These are phyloP conservation scores for Gnomoniopsis smithogilvyi DNA, from an alignment of 2,329 filamentous ascomycete genomes.

Conservation along the genomic window DNA sequence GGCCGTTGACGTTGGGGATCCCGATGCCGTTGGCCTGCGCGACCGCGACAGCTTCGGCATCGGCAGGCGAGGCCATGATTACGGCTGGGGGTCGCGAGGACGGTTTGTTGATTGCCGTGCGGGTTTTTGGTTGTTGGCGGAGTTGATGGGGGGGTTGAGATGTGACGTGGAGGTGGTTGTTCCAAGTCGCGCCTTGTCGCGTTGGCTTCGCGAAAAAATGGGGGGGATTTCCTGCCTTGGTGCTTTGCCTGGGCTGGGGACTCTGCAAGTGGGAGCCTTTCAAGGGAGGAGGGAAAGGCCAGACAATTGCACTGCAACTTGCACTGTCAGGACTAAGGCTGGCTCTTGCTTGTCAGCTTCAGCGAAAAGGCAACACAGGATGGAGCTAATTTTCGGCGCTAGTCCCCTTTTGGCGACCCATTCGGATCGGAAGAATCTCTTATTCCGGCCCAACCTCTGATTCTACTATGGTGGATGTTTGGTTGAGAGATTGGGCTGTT, in stretches of 20 bases:
- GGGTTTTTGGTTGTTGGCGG: background rate
- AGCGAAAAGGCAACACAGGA: slow-evolving; percentile 4
- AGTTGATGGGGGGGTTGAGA: background rate
- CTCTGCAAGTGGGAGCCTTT: background rate
- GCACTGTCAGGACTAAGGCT: background rate
- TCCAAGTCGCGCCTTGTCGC: slow-evolving; percentile 14
- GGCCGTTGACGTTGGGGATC: background rate
- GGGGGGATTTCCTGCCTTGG: slow-evolving; percentile 1
- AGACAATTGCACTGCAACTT: background rate
- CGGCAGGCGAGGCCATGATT: slow-evolving; percentile 29
- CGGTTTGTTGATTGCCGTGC: background rate
- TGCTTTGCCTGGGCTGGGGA: background rate
- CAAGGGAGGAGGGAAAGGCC: slow-evolving; percentile 12
- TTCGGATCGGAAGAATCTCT: background rate
- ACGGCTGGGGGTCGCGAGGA: background rate
- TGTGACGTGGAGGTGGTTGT: slow-evolving; percentile 11
- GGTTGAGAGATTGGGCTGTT: background rate
- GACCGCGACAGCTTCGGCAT: slow-evolving; percentile 22
- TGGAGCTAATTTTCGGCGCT: slow-evolving; percentile 2
- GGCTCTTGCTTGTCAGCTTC: background rate
- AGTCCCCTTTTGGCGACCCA: slow-evolving; percentile 1
- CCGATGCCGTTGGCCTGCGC: slow-evolving; percentile 29
- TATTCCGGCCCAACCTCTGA: background rate
- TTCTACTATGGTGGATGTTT: background rate
- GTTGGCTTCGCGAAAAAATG: slow-evolving; percentile 14